A percentile compares a stretch with the other conserved stretches of the same genome.
These are phyloP conservation scores for Beta corolliflora DNA, from an alignment of 179 eudicot species.

Conservation along the genomic window DNA sequence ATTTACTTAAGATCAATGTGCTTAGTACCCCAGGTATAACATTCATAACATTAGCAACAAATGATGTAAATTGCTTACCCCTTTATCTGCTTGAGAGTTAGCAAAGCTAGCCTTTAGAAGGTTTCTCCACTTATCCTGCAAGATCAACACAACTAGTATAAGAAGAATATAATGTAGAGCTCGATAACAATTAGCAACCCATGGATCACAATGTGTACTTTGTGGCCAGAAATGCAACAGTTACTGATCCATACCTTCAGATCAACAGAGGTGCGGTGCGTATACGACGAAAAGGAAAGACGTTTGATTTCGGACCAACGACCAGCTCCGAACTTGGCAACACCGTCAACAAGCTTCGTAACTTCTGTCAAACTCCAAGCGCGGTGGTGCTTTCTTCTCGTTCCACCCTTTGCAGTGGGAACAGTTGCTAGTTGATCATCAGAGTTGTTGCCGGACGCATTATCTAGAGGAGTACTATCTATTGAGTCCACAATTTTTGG, in stretches of 20 bases:
- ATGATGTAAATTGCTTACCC: constrained; percentile 43
- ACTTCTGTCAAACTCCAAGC: constrained; percentile 93
- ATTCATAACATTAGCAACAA: neutral
- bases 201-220: neutral
- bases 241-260: constrained; percentile 56
- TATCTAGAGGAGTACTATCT: constrained; percentile 50
- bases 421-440: constrained; percentile 47
- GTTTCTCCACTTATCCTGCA: constrained; percentile 99
- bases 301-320: constrained; percentile 99
- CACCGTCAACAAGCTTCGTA: constrained; percentile 92
- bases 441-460: constrained; percentile 21
- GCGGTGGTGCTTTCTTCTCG: constrained; percentile 96
- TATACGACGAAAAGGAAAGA: constrained; percentile 74
- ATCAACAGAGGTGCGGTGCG: constrained; percentile 97
- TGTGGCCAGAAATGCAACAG: neutral
- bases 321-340: constrained; percentile 88
- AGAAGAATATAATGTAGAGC: neutral
- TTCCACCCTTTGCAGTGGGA: constrained; percentile 64
- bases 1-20: neutral
- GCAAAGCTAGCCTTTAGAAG: constrained; percentile 86
- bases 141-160: constrained; percentile 11
- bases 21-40: neutral
- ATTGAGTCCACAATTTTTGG: constrained; percentile 44
- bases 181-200: neutral
- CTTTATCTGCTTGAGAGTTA: constrained; percentile 58